Evolutionary conservation across 768 basidiomycete species (phyloP).

Genomic region (Amanita muscaria): DNA sequence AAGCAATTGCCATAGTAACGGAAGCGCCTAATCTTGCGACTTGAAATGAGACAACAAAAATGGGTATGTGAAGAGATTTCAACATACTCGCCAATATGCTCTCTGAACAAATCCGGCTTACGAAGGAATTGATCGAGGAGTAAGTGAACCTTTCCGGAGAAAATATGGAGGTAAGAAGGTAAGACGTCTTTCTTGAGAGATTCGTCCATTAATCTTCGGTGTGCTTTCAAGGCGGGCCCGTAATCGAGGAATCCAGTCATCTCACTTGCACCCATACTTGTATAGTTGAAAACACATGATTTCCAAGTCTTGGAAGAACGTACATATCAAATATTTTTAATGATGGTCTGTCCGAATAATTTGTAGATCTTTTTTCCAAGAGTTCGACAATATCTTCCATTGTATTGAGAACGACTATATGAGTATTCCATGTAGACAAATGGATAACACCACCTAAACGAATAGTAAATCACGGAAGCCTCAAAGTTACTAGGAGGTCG

Average conservation of each 20-base stretch:
- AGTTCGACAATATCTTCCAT: constrained; percentile 4
- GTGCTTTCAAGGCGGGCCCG: too few species aligned
- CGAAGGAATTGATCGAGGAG: too few species aligned
- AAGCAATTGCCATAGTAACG: too few species aligned
- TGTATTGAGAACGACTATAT: constrained; percentile 7
- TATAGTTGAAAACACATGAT: neutral
- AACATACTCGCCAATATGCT: too few species aligned
- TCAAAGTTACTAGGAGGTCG: too few species aligned
- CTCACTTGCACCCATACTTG: too few species aligned
- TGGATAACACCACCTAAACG: constrained; percentile 8
- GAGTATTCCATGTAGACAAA: neutral
- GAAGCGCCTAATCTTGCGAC: too few species aligned
- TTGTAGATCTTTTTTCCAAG: constrained; percentile 9
- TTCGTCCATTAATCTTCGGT: too few species aligned
- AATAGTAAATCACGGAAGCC: too few species aligned
- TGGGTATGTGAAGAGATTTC: neutral
- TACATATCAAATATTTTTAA: constrained; percentile 15
- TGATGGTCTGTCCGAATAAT: constrained; percentile 17
- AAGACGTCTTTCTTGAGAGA: too few species aligned
- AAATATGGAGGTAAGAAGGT: neutral
- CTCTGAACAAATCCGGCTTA: too few species aligned
- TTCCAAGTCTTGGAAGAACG: neutral
- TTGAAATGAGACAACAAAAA: neutral
- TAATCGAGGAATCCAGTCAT: too few species aligned
- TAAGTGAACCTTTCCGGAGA: neutral